phyloP scores from a whole-genome alignment of 1,139 yeast genomes.

The Debaryomycetaceae sp. region DNA sequence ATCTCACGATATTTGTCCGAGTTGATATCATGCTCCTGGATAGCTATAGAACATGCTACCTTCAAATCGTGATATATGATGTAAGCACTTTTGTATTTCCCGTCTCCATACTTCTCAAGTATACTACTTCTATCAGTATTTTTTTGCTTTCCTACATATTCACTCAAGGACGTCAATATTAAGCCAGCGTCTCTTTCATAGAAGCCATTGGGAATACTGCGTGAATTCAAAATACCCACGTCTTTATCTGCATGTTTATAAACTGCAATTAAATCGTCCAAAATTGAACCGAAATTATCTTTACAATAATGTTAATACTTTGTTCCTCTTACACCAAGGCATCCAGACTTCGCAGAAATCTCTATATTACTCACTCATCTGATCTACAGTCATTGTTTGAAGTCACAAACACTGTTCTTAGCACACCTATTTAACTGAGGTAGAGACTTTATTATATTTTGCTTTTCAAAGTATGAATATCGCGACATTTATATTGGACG shows the following conservation, averaged over 20 bases:
- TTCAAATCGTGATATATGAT: constrained; percentile 71
- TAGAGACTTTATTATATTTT: background rate
- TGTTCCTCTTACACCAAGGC: background rate
- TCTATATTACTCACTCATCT: constrained; percentile 1
- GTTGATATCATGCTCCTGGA: constrained; percentile 52
- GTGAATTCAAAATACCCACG: constrained; percentile 30
- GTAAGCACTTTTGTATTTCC: constrained; percentile 46
- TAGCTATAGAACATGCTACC: constrained; percentile 51
- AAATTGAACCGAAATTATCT: constrained; percentile 4
- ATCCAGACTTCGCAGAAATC: background rate
- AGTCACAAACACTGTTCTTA: background rate
- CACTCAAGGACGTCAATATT: constrained; percentile 41
- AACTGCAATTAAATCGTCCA: constrained; percentile 23
- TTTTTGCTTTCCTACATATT: constrained; percentile 25
- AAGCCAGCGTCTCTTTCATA: constrained; percentile 40
- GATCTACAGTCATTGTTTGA: constrained; percentile 2
- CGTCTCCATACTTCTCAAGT: constrained; percentile 15
- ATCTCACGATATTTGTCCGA: constrained; percentile 53
- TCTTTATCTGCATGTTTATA: constrained; percentile 29
- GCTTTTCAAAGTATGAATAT: background rate
- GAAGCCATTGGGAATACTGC: constrained; percentile 43
- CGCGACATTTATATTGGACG: background rate
- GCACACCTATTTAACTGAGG: background rate
- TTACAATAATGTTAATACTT: constrained; percentile 1
- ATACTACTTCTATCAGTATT: constrained; percentile 18